Base-by-base conservation (phyloP, 139 green algal genomes). In the Asterochloris erici region DNA sequence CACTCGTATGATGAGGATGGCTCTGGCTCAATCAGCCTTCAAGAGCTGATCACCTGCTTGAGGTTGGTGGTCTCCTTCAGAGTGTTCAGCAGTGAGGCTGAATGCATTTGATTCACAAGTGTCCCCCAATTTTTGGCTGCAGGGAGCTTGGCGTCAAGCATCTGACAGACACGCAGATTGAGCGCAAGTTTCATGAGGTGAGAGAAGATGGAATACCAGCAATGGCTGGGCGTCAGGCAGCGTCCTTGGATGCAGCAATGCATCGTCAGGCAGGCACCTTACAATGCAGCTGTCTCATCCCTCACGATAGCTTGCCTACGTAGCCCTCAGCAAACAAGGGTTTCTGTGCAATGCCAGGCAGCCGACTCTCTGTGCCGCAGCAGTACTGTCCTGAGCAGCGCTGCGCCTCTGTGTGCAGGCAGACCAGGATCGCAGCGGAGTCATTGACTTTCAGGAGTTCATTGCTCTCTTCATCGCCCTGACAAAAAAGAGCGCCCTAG, bases 391-490 rank as follows among this genome's bases (percentile, higher is more conserved):
- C 13, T 38, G 9, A 79, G 11, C 10, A 68, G 21, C 73, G 12
- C n/a, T 28, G n/a, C 0, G 29, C 54, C 26, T 68, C 24, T 10
- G 9, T 68, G 15, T 4, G 13, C 28, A 82, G 78, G 63, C 63
- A 63, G 78, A 82, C 27, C n/a, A 28, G 19, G 78, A 82, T 26
- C 19, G 63, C 1, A 82, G 78, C 47, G 78, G 78, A 19, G 78
- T 63, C 0, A 74, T 82, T 63, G 78, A 82, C 27, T 82, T 82
- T 74, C 61, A 23, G 69, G 78, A 82, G 15, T 82, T 82, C 28
- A 29, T 74, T 74, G 78, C 61, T 23, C 27, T 82, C 12, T 82
- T 64, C 28, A 63, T 82, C 28, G 68, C 63, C 63, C 23, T 82
- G 26, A 73, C 63, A 11, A 61, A 66, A 12, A 64, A 64, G 23